Percentiles rank a stretch among this genome's conserved stretches.
phyloP scores from a whole-genome alignment of 1,284 basidiomycete genomes.

The Schizopora paradoxa region DNA sequence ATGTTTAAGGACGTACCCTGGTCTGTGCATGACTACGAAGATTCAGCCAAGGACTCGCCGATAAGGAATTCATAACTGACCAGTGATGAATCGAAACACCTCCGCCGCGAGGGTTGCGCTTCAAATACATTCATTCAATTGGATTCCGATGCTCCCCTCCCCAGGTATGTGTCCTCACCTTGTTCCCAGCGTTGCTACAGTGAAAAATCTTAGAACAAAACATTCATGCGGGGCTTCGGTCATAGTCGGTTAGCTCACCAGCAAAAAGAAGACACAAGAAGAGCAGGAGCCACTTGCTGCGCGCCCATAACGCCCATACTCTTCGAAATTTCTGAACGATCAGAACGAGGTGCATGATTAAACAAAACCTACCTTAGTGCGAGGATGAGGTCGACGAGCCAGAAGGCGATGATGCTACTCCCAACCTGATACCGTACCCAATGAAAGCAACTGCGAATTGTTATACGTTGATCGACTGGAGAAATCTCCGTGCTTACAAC shows the following conservation, averaged over 20 bases:
- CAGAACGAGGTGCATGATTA: background rate
- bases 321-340: background rate
- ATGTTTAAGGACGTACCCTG: no score
- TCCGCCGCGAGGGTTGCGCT: slow-evolving; percentile 1
- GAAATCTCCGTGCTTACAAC: background rate
- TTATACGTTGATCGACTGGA: no score
- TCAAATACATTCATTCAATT: no score
- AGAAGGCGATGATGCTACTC: slow-evolving; percentile 1
- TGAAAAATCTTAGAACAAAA: background rate
- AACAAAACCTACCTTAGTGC: background rate
- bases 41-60: background rate
- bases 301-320: slow-evolving; percentile 2
- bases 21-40: slow-evolving; percentile 3
- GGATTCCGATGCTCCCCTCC: no score
- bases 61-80: background rate
- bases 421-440: slow-evolving; percentile 8
- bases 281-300: background rate
- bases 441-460: slow-evolving; percentile 2
- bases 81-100: slow-evolving; percentile 1
- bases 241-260: background rate
- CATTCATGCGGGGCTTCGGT: background rate
- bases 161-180: no score
- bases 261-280: slow-evolving; percentile 3
- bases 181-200: background rate
- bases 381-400: slow-evolving; percentile 6